Conservation (phyloP, 129 eudicot genomes). For the Lactuca sativa region DNA sequence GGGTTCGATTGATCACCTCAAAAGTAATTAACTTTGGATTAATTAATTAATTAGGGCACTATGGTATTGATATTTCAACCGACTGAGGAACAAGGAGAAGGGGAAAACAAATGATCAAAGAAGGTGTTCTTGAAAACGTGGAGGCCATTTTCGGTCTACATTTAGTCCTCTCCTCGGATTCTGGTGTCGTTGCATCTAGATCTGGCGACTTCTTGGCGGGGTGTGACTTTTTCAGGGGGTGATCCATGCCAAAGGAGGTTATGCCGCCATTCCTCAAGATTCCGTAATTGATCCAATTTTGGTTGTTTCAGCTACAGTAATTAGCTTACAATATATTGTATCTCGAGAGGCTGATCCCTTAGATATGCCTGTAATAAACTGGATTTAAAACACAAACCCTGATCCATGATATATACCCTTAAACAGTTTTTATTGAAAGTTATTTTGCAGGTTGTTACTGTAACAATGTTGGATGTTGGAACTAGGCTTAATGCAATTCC, state of each 20-base stretch:
- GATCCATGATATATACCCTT: neutral
- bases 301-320: constrained; percentile 62
- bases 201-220: constrained; percentile 68
- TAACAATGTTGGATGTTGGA: constrained; percentile 58
- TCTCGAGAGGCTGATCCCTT: constrained; percentile 70
- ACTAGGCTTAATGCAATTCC: constrained; percentile 44
- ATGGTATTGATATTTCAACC: constrained; percentile 69
- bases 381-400: neutral
- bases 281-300: constrained; percentile 47
- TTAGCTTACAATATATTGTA: constrained; percentile 62
- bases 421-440: neutral
- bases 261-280: constrained; percentile 50
- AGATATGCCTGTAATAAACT: constrained; percentile 45
- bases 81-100: constrained; percentile 68
- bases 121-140: constrained; percentile 54
- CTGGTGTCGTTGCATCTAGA: constrained; percentile 51
- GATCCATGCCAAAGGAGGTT: constrained; percentile 46
- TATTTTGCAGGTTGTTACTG: constrained; percentile 61
- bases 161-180: constrained; percentile 34
- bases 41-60: constrained; percentile 43
- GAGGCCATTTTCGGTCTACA: constrained; percentile 69
- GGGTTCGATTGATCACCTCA: neutral
- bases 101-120: constrained; percentile 55
- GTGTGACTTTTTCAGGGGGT: constrained; percentile 59
- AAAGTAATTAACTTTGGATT: neutral